phyloP scores from a whole-genome alignment of 2,329 filamentous ascomycete genomes.

The Fusarium staphyleae region DNA sequence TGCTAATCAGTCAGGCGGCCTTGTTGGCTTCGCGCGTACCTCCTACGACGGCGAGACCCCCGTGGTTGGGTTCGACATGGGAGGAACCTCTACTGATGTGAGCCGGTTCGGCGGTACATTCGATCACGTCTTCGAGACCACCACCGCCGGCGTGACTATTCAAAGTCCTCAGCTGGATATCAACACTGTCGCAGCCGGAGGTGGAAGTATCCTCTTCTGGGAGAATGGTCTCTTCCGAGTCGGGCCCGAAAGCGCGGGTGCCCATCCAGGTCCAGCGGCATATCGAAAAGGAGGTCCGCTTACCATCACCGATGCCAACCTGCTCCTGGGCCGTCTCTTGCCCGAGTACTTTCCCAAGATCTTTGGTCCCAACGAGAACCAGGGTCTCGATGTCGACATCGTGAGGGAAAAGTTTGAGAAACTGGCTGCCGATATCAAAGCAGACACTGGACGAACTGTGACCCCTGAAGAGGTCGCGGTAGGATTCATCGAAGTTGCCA shows the following conservation, averaged over 20 bases:
- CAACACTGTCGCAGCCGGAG: slow-evolving; percentile 67
- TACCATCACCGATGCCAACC: slow-evolving; percentile 75
- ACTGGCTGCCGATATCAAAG: slow-evolving; percentile 44
- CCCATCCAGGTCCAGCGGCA: slow-evolving; percentile 74
- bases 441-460: slow-evolving; percentile 13
- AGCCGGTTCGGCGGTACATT: slow-evolving; percentile 72
- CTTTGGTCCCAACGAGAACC: slow-evolving; percentile 29
- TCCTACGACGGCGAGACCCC: slow-evolving; percentile 29
- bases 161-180: slow-evolving; percentile 76
- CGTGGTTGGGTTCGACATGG: slow-evolving; percentile 39
- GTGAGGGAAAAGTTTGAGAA: slow-evolving; percentile 50
- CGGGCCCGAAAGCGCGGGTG: slow-evolving; percentile 74
- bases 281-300: slow-evolving; percentile 74
- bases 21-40: slow-evolving; percentile 22
- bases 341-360: slow-evolving; percentile 69
- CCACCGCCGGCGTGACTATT: slow-evolving; percentile 73
- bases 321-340: slow-evolving; percentile 65
- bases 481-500: slow-evolving; percentile 76
- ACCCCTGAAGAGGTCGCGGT: slow-evolving; percentile 55
- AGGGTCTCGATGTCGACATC: slow-evolving; percentile 49
- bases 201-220: slow-evolving; percentile 66
- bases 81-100: slow-evolving; percentile 76
- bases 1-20: slow-evolving; percentile 6
- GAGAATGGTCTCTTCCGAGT: slow-evolving; percentile 74
- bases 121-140: slow-evolving; percentile 77